Evolutionary conservation across 768 basidiomycete species (phyloP).

Genomic region (Hortiboletus flavorubellus): DNA sequence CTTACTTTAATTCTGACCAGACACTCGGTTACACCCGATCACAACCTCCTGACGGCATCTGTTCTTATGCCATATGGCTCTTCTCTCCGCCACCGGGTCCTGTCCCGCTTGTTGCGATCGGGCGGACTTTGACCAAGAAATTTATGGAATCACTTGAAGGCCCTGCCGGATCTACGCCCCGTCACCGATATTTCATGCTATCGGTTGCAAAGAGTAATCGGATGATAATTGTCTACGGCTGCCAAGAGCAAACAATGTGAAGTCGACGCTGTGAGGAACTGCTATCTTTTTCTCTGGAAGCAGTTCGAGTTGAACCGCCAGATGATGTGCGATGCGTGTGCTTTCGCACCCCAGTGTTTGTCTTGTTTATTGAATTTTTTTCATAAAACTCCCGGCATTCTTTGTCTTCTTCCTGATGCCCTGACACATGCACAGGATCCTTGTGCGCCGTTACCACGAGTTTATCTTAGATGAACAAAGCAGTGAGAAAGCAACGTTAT

Average conservation of each 20-base stretch:
- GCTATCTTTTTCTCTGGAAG: conserved; percentile 17
- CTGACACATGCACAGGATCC: conserved; percentile 28
- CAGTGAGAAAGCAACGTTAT: conserved; percentile 16
- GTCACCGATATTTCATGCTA: conserved; percentile 7
- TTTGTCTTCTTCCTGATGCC: conserved; percentile 5
- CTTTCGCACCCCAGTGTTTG: conserved; percentile 19
- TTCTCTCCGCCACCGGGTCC: conserved; percentile 25
- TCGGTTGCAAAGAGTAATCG: conserved; percentile 9
- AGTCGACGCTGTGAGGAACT: conserved; percentile 23
- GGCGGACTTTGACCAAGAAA: conserved; percentile 21
- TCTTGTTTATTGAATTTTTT: background rate
- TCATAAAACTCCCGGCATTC: background rate
- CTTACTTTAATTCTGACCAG: conserved; percentile 7
- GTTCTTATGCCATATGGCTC: conserved; percentile 25
- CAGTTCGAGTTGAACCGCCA: conserved; percentile 15
- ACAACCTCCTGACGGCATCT: conserved; percentile 25
- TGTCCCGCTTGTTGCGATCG: conserved; percentile 27
- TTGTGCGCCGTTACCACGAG: conserved; percentile 26
- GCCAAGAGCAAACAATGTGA: conserved; percentile 13
- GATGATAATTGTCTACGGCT: conserved; percentile 2
- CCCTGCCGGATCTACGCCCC: conserved; percentile 19
- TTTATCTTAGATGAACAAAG: conserved; percentile 26
- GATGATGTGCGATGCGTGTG: conserved; percentile 16
- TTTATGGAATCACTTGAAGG: conserved; percentile 23
- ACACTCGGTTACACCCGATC: conserved; percentile 26